Base-by-base conservation (phyloP, 495 filamentous ascomycete genomes). In the Aspergillus carlsbadensis region DNA sequence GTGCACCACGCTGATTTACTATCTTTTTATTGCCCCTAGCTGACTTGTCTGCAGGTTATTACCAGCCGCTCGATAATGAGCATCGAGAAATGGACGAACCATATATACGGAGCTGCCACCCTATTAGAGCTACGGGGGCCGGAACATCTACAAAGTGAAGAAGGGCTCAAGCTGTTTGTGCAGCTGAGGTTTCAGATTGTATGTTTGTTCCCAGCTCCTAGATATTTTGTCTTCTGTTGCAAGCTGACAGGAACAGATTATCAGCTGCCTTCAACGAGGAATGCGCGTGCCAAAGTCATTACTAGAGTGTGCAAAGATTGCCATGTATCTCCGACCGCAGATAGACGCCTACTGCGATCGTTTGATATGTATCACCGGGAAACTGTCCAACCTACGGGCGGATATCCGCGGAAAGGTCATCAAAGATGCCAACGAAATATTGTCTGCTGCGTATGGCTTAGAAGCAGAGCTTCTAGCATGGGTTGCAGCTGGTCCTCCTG, bases 71-170 rank as follows among this genome's bases (percentile, higher is more conserved):
- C 70, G 8, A 69, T 72, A 10, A 64, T 65, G 39, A 76, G 75
- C 22, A 70, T 84, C 24, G 66, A 71, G 17, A 78, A 78, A 2
- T 88, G 83, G 74, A 79, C 77, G 35, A 78, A 78, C 43, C 85
- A 88, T 65, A 76, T 86, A 54, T 75, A 75, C 34, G 85, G 85
- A 10, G 81, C 84, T 2, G 77, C 75, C 0, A 78, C 82, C 0
- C 68, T 88, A 5, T 73, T 85, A 1, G 75, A 79, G 58, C 52
- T 87, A 59, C 74, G 85, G 20, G 85, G 85, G 8, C 47, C 69
- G 2, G 71, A 78, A 3, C 83, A 87, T 59, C 79, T 88, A 44
- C 64, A 71, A n/a, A 80, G 73, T 4, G 64, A 72, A 39, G 75
- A 79, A n/a, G 83, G 81, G 10, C 69, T 80, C 17, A 70, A 76